phyloP scores from a whole-genome alignment of 1,284 basidiomycete genomes.

The Tranzscheliella williamsii region DNA sequence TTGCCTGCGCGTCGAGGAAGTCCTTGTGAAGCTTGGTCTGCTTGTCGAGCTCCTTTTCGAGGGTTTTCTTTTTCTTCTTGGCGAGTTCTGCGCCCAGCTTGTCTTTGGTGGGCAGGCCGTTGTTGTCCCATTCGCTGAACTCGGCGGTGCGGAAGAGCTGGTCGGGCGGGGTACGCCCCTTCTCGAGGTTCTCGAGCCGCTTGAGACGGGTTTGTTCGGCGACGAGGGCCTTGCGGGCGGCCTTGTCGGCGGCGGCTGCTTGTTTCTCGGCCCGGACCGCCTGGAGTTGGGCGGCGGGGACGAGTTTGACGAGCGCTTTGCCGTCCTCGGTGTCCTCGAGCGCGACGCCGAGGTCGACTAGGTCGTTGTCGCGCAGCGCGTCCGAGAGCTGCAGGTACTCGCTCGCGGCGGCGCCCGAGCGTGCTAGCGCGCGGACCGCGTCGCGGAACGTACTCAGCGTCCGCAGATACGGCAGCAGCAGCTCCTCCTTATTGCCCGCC shows the following conservation, averaged over 20 bases:
- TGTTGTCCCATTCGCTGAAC: conserved; percentile 78
- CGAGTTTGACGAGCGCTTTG: conserved; percentile 80
- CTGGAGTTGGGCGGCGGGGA: conserved; percentile 79
- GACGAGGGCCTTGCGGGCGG: conserved; percentile 76
- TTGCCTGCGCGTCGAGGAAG: conserved; percentile 49
- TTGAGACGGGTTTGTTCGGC: conserved; percentile 76
- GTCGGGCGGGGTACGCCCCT: conserved; percentile 74
- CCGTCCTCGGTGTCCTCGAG: conserved; percentile 91
- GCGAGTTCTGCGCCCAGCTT: conserved; percentile 80
- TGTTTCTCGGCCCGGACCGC: conserved; percentile 87
- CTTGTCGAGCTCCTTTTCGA: conserved; percentile 74
- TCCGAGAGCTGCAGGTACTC: conserved; percentile 65
- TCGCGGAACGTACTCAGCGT: conserved; percentile 89
- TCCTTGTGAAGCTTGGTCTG: conserved; percentile 65
- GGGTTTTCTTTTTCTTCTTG: conserved; percentile 80
- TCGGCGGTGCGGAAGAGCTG: conserved; percentile 74
- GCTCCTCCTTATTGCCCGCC: conserved; percentile 71
- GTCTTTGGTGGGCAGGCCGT: conserved; percentile 82
- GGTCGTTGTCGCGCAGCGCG: conserved; percentile 82
- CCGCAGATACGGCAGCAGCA: conserved; percentile 86
- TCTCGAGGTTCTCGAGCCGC: conserved; percentile 76
- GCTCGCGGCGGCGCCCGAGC: conserved; percentile 61
- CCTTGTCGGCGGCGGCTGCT: conserved; percentile 75
- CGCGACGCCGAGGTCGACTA: conserved; percentile 89
- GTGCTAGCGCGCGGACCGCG: conserved; percentile 79